Conservation (phyloP, 2,329 filamentous ascomycete species). For the Phyllosticta paracitricarpa region DNA sequence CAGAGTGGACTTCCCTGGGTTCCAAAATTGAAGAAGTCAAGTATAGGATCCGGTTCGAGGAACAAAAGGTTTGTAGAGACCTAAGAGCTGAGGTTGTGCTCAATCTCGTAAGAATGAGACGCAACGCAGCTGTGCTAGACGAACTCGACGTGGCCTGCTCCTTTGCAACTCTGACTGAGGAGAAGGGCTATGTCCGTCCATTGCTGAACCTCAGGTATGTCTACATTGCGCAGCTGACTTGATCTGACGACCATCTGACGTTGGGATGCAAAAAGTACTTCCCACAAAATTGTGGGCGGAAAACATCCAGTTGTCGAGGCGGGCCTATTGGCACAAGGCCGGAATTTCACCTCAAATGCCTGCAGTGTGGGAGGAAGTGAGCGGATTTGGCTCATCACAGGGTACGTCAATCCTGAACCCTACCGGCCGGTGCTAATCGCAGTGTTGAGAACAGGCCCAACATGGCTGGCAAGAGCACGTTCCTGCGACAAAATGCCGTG, state of each 20-base stretch:
- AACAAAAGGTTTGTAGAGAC: conserved; percentile 65
- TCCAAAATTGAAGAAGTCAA: conserved; percentile 68
- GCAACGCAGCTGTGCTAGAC: conserved; percentile 84
- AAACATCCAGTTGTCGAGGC: conserved; percentile 88
- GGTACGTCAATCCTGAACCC: conserved; percentile 25
- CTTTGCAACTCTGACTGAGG: conserved; percentile 67
- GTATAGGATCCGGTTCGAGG: conserved; percentile 70
- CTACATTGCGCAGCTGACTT: neutral
- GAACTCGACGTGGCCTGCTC: conserved; percentile 86
- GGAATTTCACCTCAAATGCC: conserved; percentile 76
- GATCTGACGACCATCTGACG: neutral
- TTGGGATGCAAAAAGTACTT: conserved; percentile 23
- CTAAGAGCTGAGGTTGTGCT: conserved; percentile 68
- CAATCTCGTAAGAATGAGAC: conserved; percentile 75
- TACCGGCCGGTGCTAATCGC: neutral
- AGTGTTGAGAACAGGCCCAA: conserved; percentile 49
- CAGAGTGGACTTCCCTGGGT: conserved; percentile 77
- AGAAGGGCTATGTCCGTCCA: conserved; percentile 62
- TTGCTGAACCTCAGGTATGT: conserved; percentile 46
- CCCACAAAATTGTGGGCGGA: conserved; percentile 72
- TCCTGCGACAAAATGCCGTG: conserved; percentile 87
- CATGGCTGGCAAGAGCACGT: conserved; percentile 97
- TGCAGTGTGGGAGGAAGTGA: conserved; percentile 70
- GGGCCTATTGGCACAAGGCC: conserved; percentile 67
- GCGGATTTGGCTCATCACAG: conserved; percentile 58